Evolutionary conservation across 192 early-diverging fungal species (phyloP), one percentile per base, ranked within the genome.

Genomic region (Lunasporangiospora selenospora): DNA sequence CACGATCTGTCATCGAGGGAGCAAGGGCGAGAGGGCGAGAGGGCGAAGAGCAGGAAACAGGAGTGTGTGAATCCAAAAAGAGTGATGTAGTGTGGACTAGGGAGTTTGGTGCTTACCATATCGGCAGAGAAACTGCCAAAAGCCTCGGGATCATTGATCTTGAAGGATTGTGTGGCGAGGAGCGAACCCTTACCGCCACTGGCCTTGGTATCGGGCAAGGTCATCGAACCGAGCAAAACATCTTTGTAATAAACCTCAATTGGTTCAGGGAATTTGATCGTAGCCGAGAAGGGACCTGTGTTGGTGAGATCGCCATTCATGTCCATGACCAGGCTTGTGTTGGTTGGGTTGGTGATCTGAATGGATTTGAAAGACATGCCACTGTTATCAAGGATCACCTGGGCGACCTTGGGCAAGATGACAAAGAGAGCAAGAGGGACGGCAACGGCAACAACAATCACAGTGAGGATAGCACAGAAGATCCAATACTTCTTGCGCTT

Each of bases 401-500:
- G 83, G 23, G 82, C 80, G 33, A 87, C 76, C 45, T 77, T 73
- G 23, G 86, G 84, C 56, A 84, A 70, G 44, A 81, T 61, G 3
- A 87, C 84, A 43, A 84, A 84, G 27, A 85, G 51, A 21, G 66
- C 58, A 4, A 87, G 32, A 26, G 75, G 77, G 8, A 86, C 75
- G 8, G 82, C 59, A 26, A 85, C 77, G 18, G 77, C 62, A n/a
- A 79, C 31, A 24, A 80, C 33, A 33, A 87, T 70, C n/a, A 80
- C 62, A 6, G 62, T 77, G 53, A 82, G 46, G 27, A 79, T 70
- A 23, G 65, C 60, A 59, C 84, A 87, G 41, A 83, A 76, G 51
- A 78, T 77, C 79, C 84, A 84, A 49, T 76, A 83, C 24, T 80
- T 82, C 27, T 77, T 77, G 12, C 78, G 64, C 44, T 80, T 79